These are phyloP conservation scores for Epichloe sibirici DNA, from an alignment of 2,329 filamentous ascomycete genomes.

Conservation along the genomic window DNA sequence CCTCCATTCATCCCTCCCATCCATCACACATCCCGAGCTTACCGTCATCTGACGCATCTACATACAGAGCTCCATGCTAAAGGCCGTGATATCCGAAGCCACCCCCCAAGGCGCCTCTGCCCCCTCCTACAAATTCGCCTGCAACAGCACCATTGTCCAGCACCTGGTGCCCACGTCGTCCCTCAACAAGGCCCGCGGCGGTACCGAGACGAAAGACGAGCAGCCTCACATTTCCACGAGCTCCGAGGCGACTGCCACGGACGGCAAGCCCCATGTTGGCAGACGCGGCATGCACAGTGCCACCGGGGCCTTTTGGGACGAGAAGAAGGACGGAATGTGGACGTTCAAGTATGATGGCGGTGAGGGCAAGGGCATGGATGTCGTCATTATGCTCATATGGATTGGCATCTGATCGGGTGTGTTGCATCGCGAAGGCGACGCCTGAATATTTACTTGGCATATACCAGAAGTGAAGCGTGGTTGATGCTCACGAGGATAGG, in stretches of 20 bases:
- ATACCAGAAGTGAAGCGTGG: background rate
- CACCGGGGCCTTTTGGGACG: conserved; percentile 79
- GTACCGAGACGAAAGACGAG: conserved; percentile 34
- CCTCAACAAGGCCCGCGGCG: conserved; percentile 45
- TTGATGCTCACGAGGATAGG: background rate
- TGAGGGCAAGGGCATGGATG: conserved; percentile 54
- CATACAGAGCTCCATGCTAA: conserved; percentile 64
- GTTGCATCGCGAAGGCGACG: background rate
- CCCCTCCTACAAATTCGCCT: conserved; percentile 79
- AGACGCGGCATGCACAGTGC: conserved; percentile 84
- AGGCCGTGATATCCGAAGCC: conserved; percentile 65
- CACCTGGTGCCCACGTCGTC: conserved; percentile 62
- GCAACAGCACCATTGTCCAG: conserved; percentile 97
- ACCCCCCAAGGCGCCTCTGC: conserved; percentile 43
- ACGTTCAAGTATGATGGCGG: conserved; percentile 72
- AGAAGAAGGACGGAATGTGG: conserved; percentile 84
- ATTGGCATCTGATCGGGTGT: conserved; percentile 44
- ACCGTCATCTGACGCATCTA: background rate
- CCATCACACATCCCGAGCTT: conserved; percentile 3
- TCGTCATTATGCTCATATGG: conserved; percentile 67
- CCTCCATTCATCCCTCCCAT: conserved; percentile 10
- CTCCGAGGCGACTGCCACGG: conserved; percentile 42
- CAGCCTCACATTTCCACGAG: conserved; percentile 44
- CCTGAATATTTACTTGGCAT: background rate
- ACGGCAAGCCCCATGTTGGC: conserved; percentile 61